Evolutionary conservation across 441 rosid species (phyloP), one percentile per base, ranked within the genome.

Genomic region (Populus hybrid): DNA sequence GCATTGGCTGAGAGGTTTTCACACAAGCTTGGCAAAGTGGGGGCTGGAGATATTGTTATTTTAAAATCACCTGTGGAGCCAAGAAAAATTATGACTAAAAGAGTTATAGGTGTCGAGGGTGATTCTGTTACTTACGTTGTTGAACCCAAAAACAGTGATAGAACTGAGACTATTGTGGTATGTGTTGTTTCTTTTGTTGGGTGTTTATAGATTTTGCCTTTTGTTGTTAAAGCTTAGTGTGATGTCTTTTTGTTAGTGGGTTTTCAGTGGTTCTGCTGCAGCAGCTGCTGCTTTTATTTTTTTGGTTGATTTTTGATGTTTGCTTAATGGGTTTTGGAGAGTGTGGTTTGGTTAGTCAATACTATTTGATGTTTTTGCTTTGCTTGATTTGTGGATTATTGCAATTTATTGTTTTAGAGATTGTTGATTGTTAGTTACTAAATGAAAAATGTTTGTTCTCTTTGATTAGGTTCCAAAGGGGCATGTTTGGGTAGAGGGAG

Each of bases 401-500:
- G 8, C 75, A 38, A 32, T 26, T 63, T 79, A 21, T 35, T 73
- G 61, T 69, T 67, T 21, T 66, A 11, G 40, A 57, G 74, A 79
- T 34, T 28, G 36, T 32, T 42, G n/a, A 78, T 68, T 68, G 46
- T 24, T 67, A 12, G 32, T 66, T 26, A 14, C 7, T 0, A 24
- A 24, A 14, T 66, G 69, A 12, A 21, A 12, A 14, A 38, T 26
- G 9, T 21, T 63, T 8, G 65, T 21, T 72, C 28, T 81, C 6
- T 26, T 19, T 72, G 26, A 82, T 70, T 73, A 94, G 98, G 93
- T 92, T 75, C 97, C 97, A 1, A 81, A 76, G 83, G 97, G 97
- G 67, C 90, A 88, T 77, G 75, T 92, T 63, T 92, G 94, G 89
- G 79, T 90, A 21, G 85, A 88, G 76, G 98, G 98, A 69, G 97